phyloP scores from a whole-genome alignment of 768 basidiomycete genomes.

The Kwoniella dejecticola region DNA sequence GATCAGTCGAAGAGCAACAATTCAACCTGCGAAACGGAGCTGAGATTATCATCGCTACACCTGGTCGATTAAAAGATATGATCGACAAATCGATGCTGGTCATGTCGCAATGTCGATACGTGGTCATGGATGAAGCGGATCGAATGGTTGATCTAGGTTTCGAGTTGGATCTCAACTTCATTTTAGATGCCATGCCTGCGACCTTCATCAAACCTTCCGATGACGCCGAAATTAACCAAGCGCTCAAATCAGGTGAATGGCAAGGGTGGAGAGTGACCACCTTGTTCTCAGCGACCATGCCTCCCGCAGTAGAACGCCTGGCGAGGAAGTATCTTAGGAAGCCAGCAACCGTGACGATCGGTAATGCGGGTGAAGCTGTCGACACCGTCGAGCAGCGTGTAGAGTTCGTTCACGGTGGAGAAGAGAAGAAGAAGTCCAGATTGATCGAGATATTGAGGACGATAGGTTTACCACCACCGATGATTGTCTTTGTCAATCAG shows the following conservation, averaged over 20 bases:
- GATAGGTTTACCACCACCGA: slow-evolving; percentile 78
- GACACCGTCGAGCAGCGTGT: slow-evolving; percentile 97
- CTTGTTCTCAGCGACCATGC: slow-evolving; percentile 73
- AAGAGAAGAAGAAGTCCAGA: slow-evolving; percentile 95
- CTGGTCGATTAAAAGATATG: slow-evolving; percentile 96
- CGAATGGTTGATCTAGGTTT: slow-evolving; percentile 98
- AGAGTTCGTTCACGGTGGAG: slow-evolving; percentile 88
- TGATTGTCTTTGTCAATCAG: slow-evolving; percentile 98
- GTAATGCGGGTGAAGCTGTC: slow-evolving; percentile 95
- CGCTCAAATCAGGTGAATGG: slow-evolving; percentile 59
- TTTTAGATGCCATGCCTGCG: slow-evolving; percentile 85
- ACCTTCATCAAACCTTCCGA: slow-evolving; percentile 82
- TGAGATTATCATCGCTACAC: slow-evolving; percentile 97
- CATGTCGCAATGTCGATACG: slow-evolving; percentile 92
- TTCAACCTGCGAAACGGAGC: slow-evolving; percentile 97
- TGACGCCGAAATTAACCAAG: slow-evolving; percentile 74
- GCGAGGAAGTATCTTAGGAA: slow-evolving; percentile 90
- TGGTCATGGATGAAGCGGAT: slow-evolving; percentile 99
- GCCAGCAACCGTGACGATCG: slow-evolving; percentile 95
- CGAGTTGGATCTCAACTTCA: slow-evolving; percentile 89
- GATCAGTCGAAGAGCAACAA: slow-evolving; percentile 95
- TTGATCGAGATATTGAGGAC: slow-evolving; percentile 91
- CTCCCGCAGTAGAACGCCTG: slow-evolving; percentile 61
- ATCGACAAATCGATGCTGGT: slow-evolving; percentile 95
- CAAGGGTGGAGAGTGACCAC: slow-evolving; percentile 72